phyloP scores from a whole-genome alignment of 805 yeast species.

The Candida odintsovae region DNA sequence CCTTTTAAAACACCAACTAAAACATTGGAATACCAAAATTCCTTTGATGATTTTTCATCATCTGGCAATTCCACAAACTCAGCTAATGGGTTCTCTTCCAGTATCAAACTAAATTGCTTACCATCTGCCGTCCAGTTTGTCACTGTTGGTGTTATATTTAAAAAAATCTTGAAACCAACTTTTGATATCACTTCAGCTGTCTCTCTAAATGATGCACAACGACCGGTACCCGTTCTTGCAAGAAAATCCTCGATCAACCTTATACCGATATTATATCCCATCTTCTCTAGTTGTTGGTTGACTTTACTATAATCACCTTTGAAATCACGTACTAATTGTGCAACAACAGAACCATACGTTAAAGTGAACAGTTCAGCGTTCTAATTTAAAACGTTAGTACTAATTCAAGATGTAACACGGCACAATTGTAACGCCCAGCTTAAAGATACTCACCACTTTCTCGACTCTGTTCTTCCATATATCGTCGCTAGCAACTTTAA shows the following conservation, averaged over 20 bases:
- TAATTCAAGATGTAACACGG: not conserved
- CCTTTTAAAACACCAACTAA: slow-evolving; percentile 88
- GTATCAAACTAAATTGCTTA: slow-evolving; percentile 63
- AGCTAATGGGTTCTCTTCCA: slow-evolving; percentile 84
- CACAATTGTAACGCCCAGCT: not conserved
- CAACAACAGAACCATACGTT: slow-evolving; percentile 90
- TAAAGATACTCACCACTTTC: slow-evolving; percentile 59
- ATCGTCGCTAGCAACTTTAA: slow-evolving; percentile 67
- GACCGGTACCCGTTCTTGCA: slow-evolving; percentile 77
- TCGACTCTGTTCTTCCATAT: slow-evolving; percentile 87
- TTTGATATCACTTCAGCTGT: slow-evolving; percentile 84
- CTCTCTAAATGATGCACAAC: slow-evolving; percentile 75
- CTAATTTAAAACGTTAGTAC: slow-evolving; percentile 24
- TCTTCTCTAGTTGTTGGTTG: slow-evolving; percentile 75
- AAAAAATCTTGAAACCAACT: slow-evolving; percentile 84
- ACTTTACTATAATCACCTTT: slow-evolving; percentile 71
- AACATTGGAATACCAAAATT: slow-evolving; percentile 90
- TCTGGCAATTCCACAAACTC: slow-evolving; percentile 94
- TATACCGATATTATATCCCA: slow-evolving; percentile 95
- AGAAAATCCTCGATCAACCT: slow-evolving; percentile 89
- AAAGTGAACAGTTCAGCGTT: slow-evolving; percentile 92
- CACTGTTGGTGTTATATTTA: slow-evolving; percentile 73
- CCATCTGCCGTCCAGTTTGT: slow-evolving; percentile 74
- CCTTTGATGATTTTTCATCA: slow-evolving; percentile 61
- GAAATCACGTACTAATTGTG: slow-evolving; percentile 83